Evolutionary conservation across 495 filamentous ascomycete species (phyloP).

Genomic region (Pyrenula aspistea): DNA sequence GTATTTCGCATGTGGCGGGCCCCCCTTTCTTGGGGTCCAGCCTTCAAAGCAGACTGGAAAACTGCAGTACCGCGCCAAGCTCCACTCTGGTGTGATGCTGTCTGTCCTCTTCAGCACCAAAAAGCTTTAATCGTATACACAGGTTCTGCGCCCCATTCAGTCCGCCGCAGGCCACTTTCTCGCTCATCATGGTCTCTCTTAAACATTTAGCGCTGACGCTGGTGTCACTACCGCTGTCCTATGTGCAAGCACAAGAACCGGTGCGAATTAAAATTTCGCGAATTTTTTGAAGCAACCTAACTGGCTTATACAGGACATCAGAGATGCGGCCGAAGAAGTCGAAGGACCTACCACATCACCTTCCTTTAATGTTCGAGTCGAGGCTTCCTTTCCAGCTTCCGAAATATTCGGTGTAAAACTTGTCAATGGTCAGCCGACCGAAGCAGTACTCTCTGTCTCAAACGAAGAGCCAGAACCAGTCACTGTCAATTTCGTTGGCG

Average conservation of each 20-base stretch:
- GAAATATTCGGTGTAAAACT: constrained; percentile 94
- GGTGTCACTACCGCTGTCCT: neutral
- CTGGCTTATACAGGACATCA: constrained; percentile 1
- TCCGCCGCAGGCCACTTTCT: neutral
- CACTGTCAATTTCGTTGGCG: constrained; percentile 64
- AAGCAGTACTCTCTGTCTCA: constrained; percentile 65
- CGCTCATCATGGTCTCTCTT: neutral
- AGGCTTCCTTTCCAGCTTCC: constrained; percentile 70
- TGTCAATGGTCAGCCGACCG: constrained; percentile 82
- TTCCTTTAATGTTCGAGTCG: constrained; percentile 60
- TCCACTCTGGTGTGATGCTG: neutral
- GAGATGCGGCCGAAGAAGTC: constrained; percentile 33
- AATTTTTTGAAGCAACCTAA: neutral
- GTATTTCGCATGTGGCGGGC: no score
- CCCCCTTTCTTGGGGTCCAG: neutral
- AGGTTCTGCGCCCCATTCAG: neutral
- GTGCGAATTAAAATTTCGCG: neutral
- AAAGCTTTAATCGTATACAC: neutral
- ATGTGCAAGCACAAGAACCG: neutral
- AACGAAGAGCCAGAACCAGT: constrained; percentile 76
- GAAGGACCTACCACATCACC: constrained; percentile 35
- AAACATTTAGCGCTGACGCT: neutral
- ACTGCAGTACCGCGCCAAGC: neutral
- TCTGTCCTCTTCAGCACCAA: neutral
- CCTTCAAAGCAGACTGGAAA: neutral